These are phyloP conservation scores for Clonostachys chloroleuca DNA, from an alignment of 2,329 filamentous ascomycete genomes.

Conservation along the genomic window DNA sequence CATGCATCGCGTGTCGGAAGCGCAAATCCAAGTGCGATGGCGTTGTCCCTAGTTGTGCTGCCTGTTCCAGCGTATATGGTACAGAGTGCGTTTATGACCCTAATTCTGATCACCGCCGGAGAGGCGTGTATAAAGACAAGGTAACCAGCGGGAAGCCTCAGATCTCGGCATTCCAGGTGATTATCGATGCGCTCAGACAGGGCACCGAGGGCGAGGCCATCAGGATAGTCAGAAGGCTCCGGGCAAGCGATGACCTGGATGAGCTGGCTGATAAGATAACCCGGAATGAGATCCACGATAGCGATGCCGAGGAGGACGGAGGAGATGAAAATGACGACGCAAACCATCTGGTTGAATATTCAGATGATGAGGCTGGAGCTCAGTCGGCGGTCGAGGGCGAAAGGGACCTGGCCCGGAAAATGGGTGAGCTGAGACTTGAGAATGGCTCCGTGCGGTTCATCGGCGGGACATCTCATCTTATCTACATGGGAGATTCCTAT, in stretches of 20 bases:
- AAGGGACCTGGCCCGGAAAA: conserved; percentile 81
- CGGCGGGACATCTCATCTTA: conserved; percentile 88
- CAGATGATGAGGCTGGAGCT: conserved; percentile 30
- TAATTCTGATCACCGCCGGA: conserved; percentile 91
- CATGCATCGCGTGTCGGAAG: conserved; percentile 74
- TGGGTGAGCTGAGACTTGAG: conserved; percentile 85
- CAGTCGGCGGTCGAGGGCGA: conserved; percentile 53
- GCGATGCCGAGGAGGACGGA: conserved; percentile 12
- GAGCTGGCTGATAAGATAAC: conserved; percentile 48
- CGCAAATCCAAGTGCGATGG: conserved; percentile 90
- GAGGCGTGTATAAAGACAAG: conserved; percentile 95
- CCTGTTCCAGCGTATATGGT: conserved; percentile 91
- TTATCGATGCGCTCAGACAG: conserved; percentile 90
- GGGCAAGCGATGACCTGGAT: conserved; percentile 72
- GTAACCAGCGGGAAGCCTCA: conserved; percentile 82
- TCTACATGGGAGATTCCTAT: conserved; percentile 62
- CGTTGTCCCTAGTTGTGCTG: conserved; percentile 84
- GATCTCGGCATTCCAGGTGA: conserved; percentile 83
- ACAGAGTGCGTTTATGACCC: conserved; percentile 93
- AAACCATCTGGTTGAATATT: conserved; percentile 25
- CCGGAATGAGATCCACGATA: conserved; percentile 13
- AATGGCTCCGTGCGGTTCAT: conserved; percentile 88
- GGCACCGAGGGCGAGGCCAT: conserved; percentile 83
- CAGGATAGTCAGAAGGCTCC: conserved; percentile 77
- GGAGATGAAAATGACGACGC: conserved; percentile 32